Conservation (phyloP, 176 grass and related monocot species). For the Lolium perenne region DNA sequence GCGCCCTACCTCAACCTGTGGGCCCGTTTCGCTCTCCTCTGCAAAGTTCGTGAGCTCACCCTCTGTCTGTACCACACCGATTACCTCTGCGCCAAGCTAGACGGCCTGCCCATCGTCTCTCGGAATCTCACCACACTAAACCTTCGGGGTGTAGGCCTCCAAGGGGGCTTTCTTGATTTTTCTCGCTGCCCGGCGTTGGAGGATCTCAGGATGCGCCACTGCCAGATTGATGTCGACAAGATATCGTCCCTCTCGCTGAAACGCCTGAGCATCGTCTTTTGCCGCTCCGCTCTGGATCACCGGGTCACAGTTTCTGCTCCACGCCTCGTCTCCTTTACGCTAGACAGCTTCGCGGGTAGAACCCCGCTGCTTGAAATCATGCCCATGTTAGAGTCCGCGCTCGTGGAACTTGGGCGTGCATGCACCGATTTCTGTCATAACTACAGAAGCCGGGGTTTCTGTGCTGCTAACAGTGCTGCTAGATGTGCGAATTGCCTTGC, state of each 20-base stretch:
- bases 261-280: background rate
- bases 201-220: background rate
- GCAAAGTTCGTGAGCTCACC: background rate
- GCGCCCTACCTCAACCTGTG: background rate
- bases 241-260: slow-evolving; percentile 30
- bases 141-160: background rate
- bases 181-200: slow-evolving; percentile 2
- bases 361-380: slow-evolving; percentile 8
- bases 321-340: background rate
- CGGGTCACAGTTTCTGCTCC: slow-evolving; percentile 4
- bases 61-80: background rate
- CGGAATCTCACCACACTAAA: background rate
- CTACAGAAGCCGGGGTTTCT: background rate
- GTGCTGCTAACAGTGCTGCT: background rate
- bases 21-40: background rate
- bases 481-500: background rate
- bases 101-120: background rate
- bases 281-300: background rate
- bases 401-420: background rate
- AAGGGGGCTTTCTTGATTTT: slow-evolving; percentile 1
- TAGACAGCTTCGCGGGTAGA: background rate
- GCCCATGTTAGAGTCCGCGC: background rate
- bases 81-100: background rate
- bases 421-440: background rate
- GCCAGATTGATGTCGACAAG: background rate